Conservation (phyloP, 345 rosid genomes). For the rapeseed (Brassica napus) region Da-Ae NC_063436.1:4145001-4145500, state of each 20-base stretch:
- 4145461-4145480: conserved; percentile 22
- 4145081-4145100: conserved; percentile 37
- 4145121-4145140: conserved; percentile 52
- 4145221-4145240: conserved; percentile 41
- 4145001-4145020: conserved; percentile 88
- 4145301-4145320: conserved; percentile 66
- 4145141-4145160: conserved; percentile 69
- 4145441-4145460: conserved; percentile 30
- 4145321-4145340: conserved; percentile 72
- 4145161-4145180: conserved; percentile 77
- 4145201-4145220: conserved; percentile 26
- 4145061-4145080: conserved; percentile 65
- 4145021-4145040: conserved; percentile 83
- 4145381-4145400: conserved; percentile 40
- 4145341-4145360: conserved; percentile 73
- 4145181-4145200: conserved; percentile 52
- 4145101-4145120: conserved; percentile 54
- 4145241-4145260: conserved; percentile 49
- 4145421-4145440: conserved; percentile 19
- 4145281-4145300: conserved; percentile 64
- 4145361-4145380: conserved; percentile 61
- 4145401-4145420: conserved; percentile 19
- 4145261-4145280: conserved; percentile 70
- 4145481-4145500: background rate
- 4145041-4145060: conserved; percentile 86